Conservation (phyloP, 2,329 filamentous ascomycete species). For the Fusarium heterosporum region DNA sequence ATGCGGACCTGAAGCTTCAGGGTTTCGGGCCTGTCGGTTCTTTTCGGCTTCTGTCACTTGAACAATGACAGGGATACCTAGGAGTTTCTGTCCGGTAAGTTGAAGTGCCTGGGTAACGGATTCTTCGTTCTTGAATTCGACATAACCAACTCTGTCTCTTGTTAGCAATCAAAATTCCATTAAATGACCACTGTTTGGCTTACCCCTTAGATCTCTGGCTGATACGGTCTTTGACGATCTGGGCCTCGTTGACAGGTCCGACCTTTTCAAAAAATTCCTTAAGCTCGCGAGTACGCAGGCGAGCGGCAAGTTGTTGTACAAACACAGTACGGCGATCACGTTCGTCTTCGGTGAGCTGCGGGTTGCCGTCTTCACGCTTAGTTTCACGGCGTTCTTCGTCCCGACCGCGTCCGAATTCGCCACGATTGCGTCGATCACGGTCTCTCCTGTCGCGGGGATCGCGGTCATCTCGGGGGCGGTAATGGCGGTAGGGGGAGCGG, state of each 20-base stretch:
- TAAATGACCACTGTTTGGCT: constrained; percentile 49
- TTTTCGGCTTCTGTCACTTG: constrained; percentile 99
- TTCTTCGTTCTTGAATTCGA: constrained; percentile 97
- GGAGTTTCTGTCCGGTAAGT: constrained; percentile 97
- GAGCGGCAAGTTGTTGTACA: constrained; percentile 96
- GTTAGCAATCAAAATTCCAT: constrained; percentile 4
- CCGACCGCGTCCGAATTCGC: constrained; percentile 65
- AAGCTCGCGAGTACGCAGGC: constrained; percentile 90
- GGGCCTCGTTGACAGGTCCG: constrained; percentile 93
- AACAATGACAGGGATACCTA: constrained; percentile 98
- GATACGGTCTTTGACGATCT: constrained; percentile 98
- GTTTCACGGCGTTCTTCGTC: constrained; percentile 60
- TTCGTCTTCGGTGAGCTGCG: constrained; percentile 91
- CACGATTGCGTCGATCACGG: constrained; percentile 65
- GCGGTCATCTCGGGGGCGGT: constrained; percentile 67
- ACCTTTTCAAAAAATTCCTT: constrained; percentile 96
- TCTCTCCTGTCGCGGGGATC: constrained; percentile 64
- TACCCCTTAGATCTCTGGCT: constrained; percentile 98
- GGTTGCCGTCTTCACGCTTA: constrained; percentile 65
- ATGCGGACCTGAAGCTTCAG: constrained; percentile 75
- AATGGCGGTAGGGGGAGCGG: constrained; percentile 74
- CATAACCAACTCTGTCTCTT: constrained; percentile 88
- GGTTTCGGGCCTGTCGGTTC: constrained; percentile 92
- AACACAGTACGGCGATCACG: constrained; percentile 97
- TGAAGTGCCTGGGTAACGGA: constrained; percentile 93